Base-by-base conservation (phyloP, 306 rosid genomes). In the Lathyrus oleraceus region DNA sequence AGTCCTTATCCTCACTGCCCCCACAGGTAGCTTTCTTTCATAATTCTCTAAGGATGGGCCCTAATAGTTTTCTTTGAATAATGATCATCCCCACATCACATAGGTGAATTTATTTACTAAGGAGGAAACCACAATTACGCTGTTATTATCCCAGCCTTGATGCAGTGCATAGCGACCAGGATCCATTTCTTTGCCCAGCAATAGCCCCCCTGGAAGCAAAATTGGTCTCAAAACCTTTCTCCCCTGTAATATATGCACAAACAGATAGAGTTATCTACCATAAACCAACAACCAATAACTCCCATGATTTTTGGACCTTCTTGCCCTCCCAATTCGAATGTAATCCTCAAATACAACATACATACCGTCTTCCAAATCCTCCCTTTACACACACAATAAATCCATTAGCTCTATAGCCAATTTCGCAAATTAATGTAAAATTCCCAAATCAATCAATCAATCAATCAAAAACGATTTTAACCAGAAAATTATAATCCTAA, bases 51-150 rank as follows among this genome's bases (percentile, higher is more conserved):
- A 84, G 85, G 87, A 84, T 76, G 88, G 83, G 75, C 85, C 96
- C 98, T 88, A 94, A 87, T 72, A 87, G 86, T 81, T 87, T 87
- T 94, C 89, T 82, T 79, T 86, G 96, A 76, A 79, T 83, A 82
- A 89, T n/a, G n/a, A n/a, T 76, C 76, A 69, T 63, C 54, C 98
- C 96, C 86, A 86, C 86, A 88, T 74, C 88, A 86, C 85, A 88
- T 74, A 91, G 96, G 91, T 88, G 97, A 83, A 88, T 94, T 91
- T 73, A 85, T 84, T 87, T 90, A 63, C 52, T 63, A 94, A 91
- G 96, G 83, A 91, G 99, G 97, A 94, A 94, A 91, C 97, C 99
- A 87, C 99, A 88, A 94, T 94, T 94, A 94, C 99, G 99, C 99
- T 94, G 99, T 94, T 91, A 91, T 94, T 91, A 88, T 94, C 99